These are phyloP conservation scores for Limnanthes douglasii DNA, from an alignment of 345 rosid species.

Conservation along the genomic window DNA sequence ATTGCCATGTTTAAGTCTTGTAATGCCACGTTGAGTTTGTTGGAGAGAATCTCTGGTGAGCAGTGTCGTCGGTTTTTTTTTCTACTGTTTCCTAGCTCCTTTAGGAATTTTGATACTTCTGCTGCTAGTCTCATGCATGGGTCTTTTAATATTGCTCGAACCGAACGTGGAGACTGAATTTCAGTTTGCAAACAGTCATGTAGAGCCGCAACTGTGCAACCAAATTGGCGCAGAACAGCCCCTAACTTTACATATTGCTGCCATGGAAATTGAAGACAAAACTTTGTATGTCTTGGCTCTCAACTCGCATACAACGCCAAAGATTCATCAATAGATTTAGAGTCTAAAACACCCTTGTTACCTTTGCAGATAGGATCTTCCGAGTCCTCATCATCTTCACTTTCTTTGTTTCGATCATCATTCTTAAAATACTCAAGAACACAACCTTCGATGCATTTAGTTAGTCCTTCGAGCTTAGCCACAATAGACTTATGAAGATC, in stretches of 20 bases:
- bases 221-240: conserved; percentile 69
- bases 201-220: conserved; percentile 60
- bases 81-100: conserved; percentile 48
- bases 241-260: conserved; percentile 69
- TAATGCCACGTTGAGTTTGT: conserved; percentile 60
- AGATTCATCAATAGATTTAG: conserved; percentile 64
- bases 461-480: conserved; percentile 59
- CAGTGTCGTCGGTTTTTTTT: conserved; percentile 47
- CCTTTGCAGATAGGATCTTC: conserved; percentile 62
- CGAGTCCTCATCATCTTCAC: conserved; percentile 14
- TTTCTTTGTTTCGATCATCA: conserved; percentile 8
- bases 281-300: conserved; percentile 64
- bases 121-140: conserved; percentile 54
- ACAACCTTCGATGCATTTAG: conserved; percentile 71
- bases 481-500: conserved; percentile 65
- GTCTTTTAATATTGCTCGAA: conserved; percentile 52
- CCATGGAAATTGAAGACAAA: conserved; percentile 58
- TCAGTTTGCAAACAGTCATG: conserved; percentile 76
- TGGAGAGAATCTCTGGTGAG: conserved; percentile 66
- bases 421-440: conserved; percentile 52
- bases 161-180: conserved; percentile 66
- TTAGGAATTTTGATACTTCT: conserved; percentile 48
- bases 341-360: conserved; percentile 61
- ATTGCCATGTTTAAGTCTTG: conserved; percentile 62
- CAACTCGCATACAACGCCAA: conserved; percentile 77